A percentile compares a stretch with the other conserved stretches of the same genome.
phyloP scores from a whole-genome alignment of 371 early-diverging fungal species.

The Syncephalastrum racemosum region DNA sequence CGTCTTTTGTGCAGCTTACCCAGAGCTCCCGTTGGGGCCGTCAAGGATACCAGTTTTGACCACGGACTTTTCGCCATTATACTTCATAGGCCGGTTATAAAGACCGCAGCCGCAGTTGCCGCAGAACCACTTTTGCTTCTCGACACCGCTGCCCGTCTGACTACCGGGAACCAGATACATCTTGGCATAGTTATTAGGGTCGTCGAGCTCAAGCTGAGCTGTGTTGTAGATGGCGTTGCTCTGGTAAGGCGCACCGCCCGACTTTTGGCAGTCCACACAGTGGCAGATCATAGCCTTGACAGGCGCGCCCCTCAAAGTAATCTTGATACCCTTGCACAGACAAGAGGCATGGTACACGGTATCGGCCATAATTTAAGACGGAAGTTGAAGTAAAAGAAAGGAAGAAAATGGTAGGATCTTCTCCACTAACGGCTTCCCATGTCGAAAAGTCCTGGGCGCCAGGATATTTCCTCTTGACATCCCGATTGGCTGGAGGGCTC shows the following conservation, averaged over 20 bases:
- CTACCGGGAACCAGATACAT: conserved; percentile 19
- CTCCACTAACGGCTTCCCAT: too few species aligned
- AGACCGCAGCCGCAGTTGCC: conserved; percentile 25
- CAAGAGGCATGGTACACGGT: conserved; percentile 13
- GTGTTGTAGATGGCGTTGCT: conserved; percentile 20
- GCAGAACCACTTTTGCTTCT: conserved; percentile 31
- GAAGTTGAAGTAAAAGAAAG: conserved; percentile 8
- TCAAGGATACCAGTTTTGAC: conserved; percentile 29
- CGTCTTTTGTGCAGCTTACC: conserved; percentile 2
- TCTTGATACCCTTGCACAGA: conserved; percentile 19
- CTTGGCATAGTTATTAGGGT: conserved; percentile 18
- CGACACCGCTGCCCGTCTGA: conserved; percentile 19
- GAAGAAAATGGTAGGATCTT: background rate
- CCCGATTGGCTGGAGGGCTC: too few species aligned
- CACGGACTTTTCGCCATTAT: conserved; percentile 20
- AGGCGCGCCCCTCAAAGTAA: conserved; percentile 18
- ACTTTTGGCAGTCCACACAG: conserved; percentile 30
- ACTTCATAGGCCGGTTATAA: conserved; percentile 26
- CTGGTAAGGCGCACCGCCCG: conserved; percentile 25
- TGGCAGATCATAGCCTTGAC: conserved; percentile 21
- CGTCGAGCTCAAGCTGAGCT: conserved; percentile 11
- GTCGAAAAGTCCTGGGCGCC: too few species aligned
- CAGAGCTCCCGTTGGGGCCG: conserved; percentile 9
- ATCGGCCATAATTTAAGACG: background rate
- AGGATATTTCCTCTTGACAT: too few species aligned